Evolutionary conservation across 768 basidiomycete species (phyloP).

Genomic region (Tephrocybe rancida): DNA sequence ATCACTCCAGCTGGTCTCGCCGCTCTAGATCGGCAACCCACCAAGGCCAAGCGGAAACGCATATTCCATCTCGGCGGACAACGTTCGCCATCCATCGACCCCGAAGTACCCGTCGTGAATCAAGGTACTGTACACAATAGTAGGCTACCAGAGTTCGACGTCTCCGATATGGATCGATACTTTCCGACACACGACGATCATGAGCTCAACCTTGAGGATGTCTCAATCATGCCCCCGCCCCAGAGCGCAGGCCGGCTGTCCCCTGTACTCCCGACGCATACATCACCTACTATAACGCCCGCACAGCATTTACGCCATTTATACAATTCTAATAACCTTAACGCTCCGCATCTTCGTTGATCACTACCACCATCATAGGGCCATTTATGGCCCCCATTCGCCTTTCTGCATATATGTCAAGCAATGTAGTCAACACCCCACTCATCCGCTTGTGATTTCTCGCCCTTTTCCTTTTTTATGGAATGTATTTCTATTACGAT

Average conservation of each 20-base stretch:
- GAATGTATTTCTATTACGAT: slow-evolving; percentile 8
- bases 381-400: not conserved
- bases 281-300: not conserved
- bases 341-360: not conserved
- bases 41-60: slow-evolving; percentile 79
- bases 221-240: not conserved
- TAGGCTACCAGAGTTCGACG: slow-evolving; percentile 50
- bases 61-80: slow-evolving; percentile 59
- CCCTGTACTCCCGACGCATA: not conserved
- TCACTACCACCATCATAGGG: slow-evolving; percentile 3
- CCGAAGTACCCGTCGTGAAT: not conserved
- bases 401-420: not conserved
- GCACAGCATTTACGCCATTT: slow-evolving; percentile 6
- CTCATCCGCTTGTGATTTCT: not conserved
- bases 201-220: slow-evolving; percentile 2
- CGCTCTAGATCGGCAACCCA: slow-evolving; percentile 48
- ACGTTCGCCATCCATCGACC: not conserved
- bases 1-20: slow-evolving; percentile 22
- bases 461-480: not conserved
- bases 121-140: not conserved
- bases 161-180: slow-evolving; percentile 74
- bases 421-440: slow-evolving; percentile 7
- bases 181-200: slow-evolving; percentile 45
- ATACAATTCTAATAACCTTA: not conserved
- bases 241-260: not conserved